Base-by-base conservation (phyloP, 352 stramenopile genomes). In the Plasmopara halstedii region DNA sequence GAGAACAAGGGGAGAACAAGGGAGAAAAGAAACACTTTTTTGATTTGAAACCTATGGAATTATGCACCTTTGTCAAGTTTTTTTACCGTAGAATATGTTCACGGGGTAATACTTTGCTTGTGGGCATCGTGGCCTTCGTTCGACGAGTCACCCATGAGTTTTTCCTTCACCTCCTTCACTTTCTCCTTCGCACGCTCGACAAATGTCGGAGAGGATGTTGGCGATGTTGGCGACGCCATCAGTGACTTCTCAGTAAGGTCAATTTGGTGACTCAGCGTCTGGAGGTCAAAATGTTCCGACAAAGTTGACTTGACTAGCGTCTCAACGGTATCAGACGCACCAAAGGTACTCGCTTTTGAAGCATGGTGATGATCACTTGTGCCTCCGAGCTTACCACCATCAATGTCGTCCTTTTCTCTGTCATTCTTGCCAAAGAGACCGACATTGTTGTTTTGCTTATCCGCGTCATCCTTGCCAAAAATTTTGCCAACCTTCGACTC, bases 211-310 rank as follows among this genome's bases (percentile, higher is more conserved):
- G 47, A 53, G 6, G 42, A 23, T 31, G 43, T 34, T 13, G 38
- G 40, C n/a, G 40, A 47, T 15, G 38, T 42, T n/a, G 39, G 25
- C 15, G 42, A 62, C 15, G 36, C 10, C 27, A 42, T 22, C 35
- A 62, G 19, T 0, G 53, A 62, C 17, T 44, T 57, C 35, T 62
- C 53, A 2, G 47, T 26, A 27, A 42, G 22, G 3, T 41, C 50
- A 48, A 62, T 62, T 37, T 62, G 53, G 45, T 57, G 53, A 22
- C 40, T 52, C 25, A 62, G 37, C 3, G 53, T 23, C 29, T 29
- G 49, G 27, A 50, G 17, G 29, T 56, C 56, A 31, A 62, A 62
- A 27, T 50, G 43, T 18, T 62, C 44, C 23, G 36, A 42, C 31
- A 62, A 31, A 36, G 53, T 62, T 5, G 34, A 33, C 47, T 48